Base-by-base conservation (phyloP, 1,284 basidiomycete species). In the Fistulinella staudtii region DNA sequence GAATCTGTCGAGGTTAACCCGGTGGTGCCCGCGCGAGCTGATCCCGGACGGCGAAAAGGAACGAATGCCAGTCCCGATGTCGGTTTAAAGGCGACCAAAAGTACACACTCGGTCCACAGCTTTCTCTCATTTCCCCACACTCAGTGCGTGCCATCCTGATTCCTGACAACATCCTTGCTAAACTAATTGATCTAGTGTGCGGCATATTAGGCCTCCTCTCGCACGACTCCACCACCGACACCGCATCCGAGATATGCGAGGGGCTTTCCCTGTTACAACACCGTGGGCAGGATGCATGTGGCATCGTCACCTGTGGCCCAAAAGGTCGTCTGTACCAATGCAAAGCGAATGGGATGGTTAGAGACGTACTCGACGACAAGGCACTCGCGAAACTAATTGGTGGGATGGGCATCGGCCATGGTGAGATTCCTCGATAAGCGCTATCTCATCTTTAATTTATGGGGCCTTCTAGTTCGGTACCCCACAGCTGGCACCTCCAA, bases 341-440 rank as follows among this genome's bases (percentile, higher is more conserved):
- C 77, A 99, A 99, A 71, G 92, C 93, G n/a, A 99, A 99, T 66
- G 96, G 96, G 34, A 99, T 99, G 96, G 95, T 99, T 58, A 81
- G 95, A 46, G 96, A 99, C 66, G 89, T 99, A 50, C 95, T 99
- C 67, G 93, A 97, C 67, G 75, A 79, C 39, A 78, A 78, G 59
- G 79, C 88, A 18, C 72, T 98, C 45, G 77, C 81, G 36, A 84
- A 81, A 52, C 71, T 99, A 51, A 77, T 86, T 53, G 96, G 96
- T 18, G 85, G 85, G 49, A 99, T 99, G 96, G 96, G 96, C 50
- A 82, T 99, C 47, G 96, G 96, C 1, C 96, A 99, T 68, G 94
- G 93, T 95, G 56, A 60, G 55, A 21, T 25, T 15, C 22, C 18
- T 27, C 15, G 15, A 36, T 20, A 31, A 18, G 15, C 10, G 2